Evolutionary conservation across 345 rosid genomes (phyloP).

Genomic region (Citrus maxima): DNA sequence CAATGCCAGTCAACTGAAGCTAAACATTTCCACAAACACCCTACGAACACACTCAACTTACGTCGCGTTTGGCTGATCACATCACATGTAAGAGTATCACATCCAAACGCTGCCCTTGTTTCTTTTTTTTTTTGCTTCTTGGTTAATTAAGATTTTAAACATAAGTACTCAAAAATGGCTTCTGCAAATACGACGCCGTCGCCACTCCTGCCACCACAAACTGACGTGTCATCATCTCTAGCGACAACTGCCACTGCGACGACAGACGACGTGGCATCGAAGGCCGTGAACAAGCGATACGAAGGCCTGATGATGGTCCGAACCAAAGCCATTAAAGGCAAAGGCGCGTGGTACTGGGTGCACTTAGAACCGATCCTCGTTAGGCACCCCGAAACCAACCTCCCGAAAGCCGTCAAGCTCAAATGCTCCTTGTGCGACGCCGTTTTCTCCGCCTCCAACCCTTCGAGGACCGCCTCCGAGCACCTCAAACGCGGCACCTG

Average conservation of each 20-base stretch:
- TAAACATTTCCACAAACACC: slow-evolving; percentile 12
- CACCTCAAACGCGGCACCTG: slow-evolving; percentile 56
- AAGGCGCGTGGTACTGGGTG: slow-evolving; percentile 69
- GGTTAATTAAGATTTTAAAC: not conserved
- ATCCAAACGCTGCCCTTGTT: not conserved
- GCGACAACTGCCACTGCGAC: not conserved
- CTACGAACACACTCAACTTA: not conserved
- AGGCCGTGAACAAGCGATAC: slow-evolving; percentile 27
- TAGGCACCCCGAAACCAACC: slow-evolving; percentile 36
- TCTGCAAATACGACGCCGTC: slow-evolving; percentile 11
- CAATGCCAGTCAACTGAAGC: not conserved
- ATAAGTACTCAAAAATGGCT: slow-evolving; percentile 5
- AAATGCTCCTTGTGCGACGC: slow-evolving; percentile 47
- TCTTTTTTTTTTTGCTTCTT: no score
- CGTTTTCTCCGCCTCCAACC: slow-evolving; percentile 55
- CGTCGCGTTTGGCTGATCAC: slow-evolving; percentile 7
- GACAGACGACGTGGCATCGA: slow-evolving; percentile 20
- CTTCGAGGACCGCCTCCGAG: slow-evolving; percentile 55
- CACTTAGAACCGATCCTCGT: slow-evolving; percentile 51
- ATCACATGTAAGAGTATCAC: not conserved
- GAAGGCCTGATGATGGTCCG: slow-evolving; percentile 41
- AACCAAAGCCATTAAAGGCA: slow-evolving; percentile 51
- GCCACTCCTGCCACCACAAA: slow-evolving; percentile 11
- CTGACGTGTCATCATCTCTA: slow-evolving; percentile 6
- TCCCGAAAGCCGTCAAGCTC: slow-evolving; percentile 55